Evolutionary conservation across 768 basidiomycete species (phyloP).

Genomic region (Pulveroboletus sp.): DNA sequence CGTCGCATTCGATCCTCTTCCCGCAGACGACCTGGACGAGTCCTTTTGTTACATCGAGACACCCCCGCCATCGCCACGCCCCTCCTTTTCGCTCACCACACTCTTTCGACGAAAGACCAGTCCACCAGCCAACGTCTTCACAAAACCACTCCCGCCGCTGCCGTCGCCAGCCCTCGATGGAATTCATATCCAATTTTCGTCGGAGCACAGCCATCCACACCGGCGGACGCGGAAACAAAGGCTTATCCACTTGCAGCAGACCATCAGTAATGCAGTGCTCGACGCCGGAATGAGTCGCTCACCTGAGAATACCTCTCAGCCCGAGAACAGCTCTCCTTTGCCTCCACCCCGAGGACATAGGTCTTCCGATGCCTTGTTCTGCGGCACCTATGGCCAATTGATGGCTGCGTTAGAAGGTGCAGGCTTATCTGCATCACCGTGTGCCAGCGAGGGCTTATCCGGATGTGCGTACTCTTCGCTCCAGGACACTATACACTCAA

Average conservation of each 20-base stretch:
- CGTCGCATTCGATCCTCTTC: slow-evolving; percentile 22
- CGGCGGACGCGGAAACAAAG: slow-evolving; percentile 21
- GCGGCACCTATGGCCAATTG: slow-evolving; percentile 44
- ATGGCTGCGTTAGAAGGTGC: slow-evolving; percentile 37
- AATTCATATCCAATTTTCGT: slow-evolving; percentile 25
- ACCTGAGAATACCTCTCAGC: slow-evolving; percentile 10
- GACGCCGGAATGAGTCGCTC: slow-evolving; percentile 41
- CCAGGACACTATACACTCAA: not conserved
- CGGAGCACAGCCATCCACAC: not conserved
- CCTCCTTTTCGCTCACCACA: slow-evolving; percentile 16
- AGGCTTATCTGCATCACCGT: slow-evolving; percentile 35
- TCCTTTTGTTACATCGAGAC: slow-evolving; percentile 28
- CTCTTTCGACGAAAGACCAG: slow-evolving; percentile 25
- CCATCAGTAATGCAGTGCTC: slow-evolving; percentile 37
- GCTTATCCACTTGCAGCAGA: slow-evolving; percentile 31
- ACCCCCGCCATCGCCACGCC: slow-evolving; percentile 14
- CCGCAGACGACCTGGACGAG: slow-evolving; percentile 11
- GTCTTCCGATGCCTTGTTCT: slow-evolving; percentile 33
- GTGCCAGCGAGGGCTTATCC: slow-evolving; percentile 26
- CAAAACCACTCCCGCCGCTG: slow-evolving; percentile 21
- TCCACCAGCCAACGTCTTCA: not conserved
- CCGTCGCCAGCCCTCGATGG: slow-evolving; percentile 11
- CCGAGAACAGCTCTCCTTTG: not conserved
- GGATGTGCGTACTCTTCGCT: slow-evolving; percentile 26
- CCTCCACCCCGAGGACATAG: slow-evolving; percentile 12